Evolutionary conservation across 805 yeast genomes (phyloP).

Genomic region (Schizosaccharomyces cryophilus): DNA sequence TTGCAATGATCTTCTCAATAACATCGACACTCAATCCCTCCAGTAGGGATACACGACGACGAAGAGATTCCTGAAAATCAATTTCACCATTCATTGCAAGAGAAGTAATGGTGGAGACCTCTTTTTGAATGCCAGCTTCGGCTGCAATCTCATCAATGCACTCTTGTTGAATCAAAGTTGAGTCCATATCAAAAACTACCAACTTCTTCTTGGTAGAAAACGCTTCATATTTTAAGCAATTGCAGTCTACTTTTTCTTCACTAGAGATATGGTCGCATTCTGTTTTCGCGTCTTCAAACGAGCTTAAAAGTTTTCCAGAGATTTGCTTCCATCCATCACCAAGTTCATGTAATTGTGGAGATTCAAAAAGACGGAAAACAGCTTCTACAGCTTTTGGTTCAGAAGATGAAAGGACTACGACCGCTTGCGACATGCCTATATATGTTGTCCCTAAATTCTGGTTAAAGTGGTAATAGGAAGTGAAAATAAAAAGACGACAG

Average conservation of each 20-base stretch:
- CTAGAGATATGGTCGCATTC: neutral
- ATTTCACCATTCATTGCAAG: conserved; percentile 93
- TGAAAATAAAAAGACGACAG: too few relatives aligned
- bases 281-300: neutral
- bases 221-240: neutral
- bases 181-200: conserved; percentile 91
- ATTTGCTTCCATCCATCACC: neutral
- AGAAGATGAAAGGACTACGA: neutral
- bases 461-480: too few relatives aligned
- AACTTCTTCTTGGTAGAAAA: conserved; percentile 16
- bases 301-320: neutral
- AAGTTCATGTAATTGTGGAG: neutral
- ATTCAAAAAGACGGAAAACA: neutral
- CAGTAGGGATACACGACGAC: conserved; percentile 49
- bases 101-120: conserved; percentile 73
- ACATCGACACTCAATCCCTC: conserved; percentile 57
- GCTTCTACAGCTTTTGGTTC: neutral
- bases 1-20: conserved; percentile 54
- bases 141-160: conserved; percentile 90
- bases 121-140: conserved; percentile 66
- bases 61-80: conserved; percentile 64
- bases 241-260: neutral
- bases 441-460: too few relatives aligned
- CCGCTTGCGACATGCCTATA: too few relatives aligned
- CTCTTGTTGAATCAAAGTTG: conserved; percentile 85